Conservation (phyloP, 2,329 filamentous ascomycete species). For the Penicillium griseofulvum region DNA sequence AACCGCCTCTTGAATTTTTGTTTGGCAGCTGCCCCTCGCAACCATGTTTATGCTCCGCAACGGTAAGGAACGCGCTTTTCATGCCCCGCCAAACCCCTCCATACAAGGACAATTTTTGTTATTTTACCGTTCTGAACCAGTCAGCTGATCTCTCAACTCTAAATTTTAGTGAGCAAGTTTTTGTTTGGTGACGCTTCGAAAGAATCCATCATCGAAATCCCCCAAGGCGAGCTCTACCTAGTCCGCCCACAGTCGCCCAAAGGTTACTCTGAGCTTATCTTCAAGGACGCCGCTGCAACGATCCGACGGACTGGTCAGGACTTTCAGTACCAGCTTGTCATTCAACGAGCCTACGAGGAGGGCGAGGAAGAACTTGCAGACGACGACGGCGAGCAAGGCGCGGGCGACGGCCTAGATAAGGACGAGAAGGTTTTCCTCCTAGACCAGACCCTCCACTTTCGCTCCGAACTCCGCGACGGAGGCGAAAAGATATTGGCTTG, state of each 20-base stretch:
- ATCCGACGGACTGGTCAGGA: slow-evolving; percentile 92
- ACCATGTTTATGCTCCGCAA: slow-evolving; percentile 59
- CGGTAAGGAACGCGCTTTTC: slow-evolving; percentile 43
- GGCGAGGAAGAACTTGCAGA: slow-evolving; percentile 92
- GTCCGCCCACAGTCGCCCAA: slow-evolving; percentile 94
- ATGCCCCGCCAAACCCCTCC: slow-evolving; percentile 26
- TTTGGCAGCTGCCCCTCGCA: slow-evolving; percentile 29
- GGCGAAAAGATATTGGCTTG: slow-evolving; percentile 88
- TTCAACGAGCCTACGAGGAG: slow-evolving; percentile 95
- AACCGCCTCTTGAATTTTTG: slow-evolving; percentile 1
- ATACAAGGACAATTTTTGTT: slow-evolving; percentile 9
- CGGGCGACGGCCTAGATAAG: slow-evolving; percentile 76
- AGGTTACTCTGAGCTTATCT: slow-evolving; percentile 97
- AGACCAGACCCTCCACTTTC: slow-evolving; percentile 86
- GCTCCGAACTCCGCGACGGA: slow-evolving; percentile 74
- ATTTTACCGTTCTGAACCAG: background rate
- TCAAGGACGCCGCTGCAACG: slow-evolving; percentile 90
- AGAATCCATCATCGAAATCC: slow-evolving; percentile 89
- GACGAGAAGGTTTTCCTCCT: slow-evolving; percentile 97
- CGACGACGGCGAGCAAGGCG: slow-evolving; percentile 80
- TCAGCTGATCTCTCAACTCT: slow-evolving; percentile 2
- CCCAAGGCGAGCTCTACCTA: slow-evolving; percentile 94
- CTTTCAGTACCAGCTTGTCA: slow-evolving; percentile 94
- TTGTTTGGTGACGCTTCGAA: slow-evolving; percentile 87
- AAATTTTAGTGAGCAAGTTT: slow-evolving; percentile 73